phyloP scores from a whole-genome alignment of 129 eudicot genomes.

The Dittrichia graveolens region DNA sequence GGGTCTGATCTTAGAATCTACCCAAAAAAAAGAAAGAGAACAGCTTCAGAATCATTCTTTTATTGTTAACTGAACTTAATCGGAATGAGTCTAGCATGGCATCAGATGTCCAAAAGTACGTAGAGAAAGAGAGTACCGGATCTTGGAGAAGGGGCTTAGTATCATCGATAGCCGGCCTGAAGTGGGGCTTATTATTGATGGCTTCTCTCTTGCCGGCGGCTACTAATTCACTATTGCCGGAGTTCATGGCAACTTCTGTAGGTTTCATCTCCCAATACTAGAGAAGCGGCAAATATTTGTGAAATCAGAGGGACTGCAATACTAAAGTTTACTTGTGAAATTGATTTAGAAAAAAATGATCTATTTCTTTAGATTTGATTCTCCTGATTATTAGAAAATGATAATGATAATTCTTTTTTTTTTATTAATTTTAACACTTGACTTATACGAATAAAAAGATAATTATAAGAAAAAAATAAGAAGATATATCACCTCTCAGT shows the following conservation, averaged over 20 bases:
- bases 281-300: background rate
- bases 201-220: conserved; percentile 23
- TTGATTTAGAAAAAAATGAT: no score
- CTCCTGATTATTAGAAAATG: no score
- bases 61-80: background rate
- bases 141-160: conserved; percentile 84
- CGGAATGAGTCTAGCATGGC: background rate
- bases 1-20: conserved; percentile 89
- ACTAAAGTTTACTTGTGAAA: no score
- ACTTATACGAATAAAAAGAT: no score
- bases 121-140: conserved; percentile 52
- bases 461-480: no score
- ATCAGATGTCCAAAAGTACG: background rate
- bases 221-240: conserved; percentile 30
- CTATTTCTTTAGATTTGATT: no score
- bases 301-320: background rate
- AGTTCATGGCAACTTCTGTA: conserved; percentile 26
- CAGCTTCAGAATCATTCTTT: no score
- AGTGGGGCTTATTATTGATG: conserved; percentile 54
- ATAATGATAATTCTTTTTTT: no score
- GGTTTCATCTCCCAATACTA: conserved; percentile 6
- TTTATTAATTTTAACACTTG: no score
- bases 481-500: no score
- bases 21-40: background rate
- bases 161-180: conserved; percentile 70